Conservation (phyloP, 179 eudicot genomes). For the Drosera spatulata region DNA sequence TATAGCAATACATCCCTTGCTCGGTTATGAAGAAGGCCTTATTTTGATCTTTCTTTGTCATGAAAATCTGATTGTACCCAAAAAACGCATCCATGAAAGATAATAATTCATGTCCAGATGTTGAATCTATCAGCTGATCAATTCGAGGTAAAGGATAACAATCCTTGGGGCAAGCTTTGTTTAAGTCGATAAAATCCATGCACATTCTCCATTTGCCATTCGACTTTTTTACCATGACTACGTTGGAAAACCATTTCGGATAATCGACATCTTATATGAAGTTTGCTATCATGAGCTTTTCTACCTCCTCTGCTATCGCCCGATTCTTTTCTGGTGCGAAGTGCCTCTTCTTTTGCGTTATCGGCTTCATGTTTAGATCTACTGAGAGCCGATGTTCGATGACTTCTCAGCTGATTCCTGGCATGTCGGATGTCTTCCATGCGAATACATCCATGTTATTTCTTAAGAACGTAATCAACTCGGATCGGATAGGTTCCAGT, state of each 20-base stretch:
- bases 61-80: too few species aligned
- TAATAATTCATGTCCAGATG: too few species aligned
- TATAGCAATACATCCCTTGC: too few species aligned
- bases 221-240: not conserved
- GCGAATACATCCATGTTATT: too few species aligned
- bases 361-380: not conserved
- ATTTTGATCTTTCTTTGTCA: too few species aligned
- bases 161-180: not conserved
- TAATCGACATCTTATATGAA: not conserved
- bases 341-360: not conserved
- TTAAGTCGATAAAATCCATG: not conserved
- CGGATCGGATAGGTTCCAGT: too few species aligned
- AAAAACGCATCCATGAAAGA: too few species aligned
- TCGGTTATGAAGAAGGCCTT: too few species aligned
- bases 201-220: not conserved
- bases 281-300: not conserved
- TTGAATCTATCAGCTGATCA: too few species aligned
- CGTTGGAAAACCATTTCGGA: not conserved
- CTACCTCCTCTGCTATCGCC: not conserved
- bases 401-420: too few species aligned
- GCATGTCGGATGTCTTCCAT: too few species aligned
- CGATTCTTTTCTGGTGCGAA: not conserved
- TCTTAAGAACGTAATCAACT: too few species aligned
- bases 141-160: not conserved
- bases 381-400: not conserved